Evolutionary conservation across 768 basidiomycete genomes (phyloP), one percentile per base, ranked within the genome.

Genomic region (Russula virescens): DNA sequence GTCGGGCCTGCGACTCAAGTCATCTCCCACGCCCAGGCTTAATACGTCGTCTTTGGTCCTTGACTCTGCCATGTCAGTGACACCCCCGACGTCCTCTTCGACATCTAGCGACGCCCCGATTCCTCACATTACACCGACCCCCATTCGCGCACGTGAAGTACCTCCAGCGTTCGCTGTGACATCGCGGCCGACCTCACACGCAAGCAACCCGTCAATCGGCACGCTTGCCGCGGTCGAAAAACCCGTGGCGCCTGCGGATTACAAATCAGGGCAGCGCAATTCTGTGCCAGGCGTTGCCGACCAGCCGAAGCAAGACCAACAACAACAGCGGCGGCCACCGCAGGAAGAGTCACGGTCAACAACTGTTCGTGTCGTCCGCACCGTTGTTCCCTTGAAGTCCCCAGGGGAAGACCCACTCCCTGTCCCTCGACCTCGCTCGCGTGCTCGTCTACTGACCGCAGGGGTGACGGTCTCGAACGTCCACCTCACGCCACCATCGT

Each of bases 81-180:
- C n/a, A 53, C 64, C 71, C 8, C 69, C 73, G 18, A 69, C 66
- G 3, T 69, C 76, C 1, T 69, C 72, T 55, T 58, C 66, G n/a
- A 55, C 60, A 18, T 55, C 34, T 62, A 72, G 60, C 58, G 55
- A 63, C 8, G 55, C 54, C 2, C 51, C 58, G 35, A 54, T 69
- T 23, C 69, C 58, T 25, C 72, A 69, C 38, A 73, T 75, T 56
- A 69, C 70, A 40, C 75, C 74, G 0, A 73, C 70, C 0, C 71
- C 70, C 3, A 73, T 75, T 19, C 70, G 73, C 19, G 68, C 71
- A 46, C 73, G 74, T 13, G 69, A 69, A 9, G 70, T 70, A 5
- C 70, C 70, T 0, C 70, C 75, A 3, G 64, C 74, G 14, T 76
- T 76, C 58, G 68, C 71, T n/a, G 75, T 76, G 18, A 75, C 73